Conservation (phyloP, 1,284 basidiomycete species). For the Gymnopus androsaceus region DNA sequence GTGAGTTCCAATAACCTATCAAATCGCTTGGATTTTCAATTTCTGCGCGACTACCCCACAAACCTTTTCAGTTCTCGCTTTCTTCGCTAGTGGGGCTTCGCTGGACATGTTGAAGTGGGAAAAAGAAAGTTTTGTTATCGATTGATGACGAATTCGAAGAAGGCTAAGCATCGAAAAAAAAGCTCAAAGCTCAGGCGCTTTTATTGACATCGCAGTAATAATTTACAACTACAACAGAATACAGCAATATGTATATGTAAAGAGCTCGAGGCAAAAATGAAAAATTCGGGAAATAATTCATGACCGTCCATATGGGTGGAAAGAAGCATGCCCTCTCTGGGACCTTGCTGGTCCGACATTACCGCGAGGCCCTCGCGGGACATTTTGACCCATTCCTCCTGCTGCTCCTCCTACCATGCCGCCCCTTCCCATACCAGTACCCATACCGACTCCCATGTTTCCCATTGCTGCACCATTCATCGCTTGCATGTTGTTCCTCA, state of each 20-base stretch:
- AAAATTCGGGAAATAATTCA: background rate
- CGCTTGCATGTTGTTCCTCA: slow-evolving; percentile 4
- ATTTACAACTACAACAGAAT: too few species aligned
- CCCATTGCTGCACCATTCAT: too few species aligned
- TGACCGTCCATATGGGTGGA: slow-evolving; percentile 5
- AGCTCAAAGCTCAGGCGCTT: too few species aligned
- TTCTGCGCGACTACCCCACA: too few species aligned
- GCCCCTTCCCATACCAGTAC: background rate
- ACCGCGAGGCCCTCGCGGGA: slow-evolving; percentile 6
- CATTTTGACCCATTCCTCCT: slow-evolving; percentile 1
- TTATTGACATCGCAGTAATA: too few species aligned
- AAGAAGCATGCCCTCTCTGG: slow-evolving; percentile 1
- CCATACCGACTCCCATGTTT: background rate
- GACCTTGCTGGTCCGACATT: slow-evolving; percentile 4
- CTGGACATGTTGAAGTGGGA: background rate
- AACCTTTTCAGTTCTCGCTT: slow-evolving; percentile 3
- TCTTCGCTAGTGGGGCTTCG: background rate
- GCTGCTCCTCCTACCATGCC: background rate
- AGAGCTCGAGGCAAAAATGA: background rate
- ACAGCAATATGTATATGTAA: too few species aligned
- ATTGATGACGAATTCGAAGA: background rate
- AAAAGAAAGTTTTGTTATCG: background rate
- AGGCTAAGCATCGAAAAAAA: too few species aligned
- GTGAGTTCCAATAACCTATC: slow-evolving; percentile 85
- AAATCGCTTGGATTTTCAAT: background rate